Conservation (phyloP, 768 basidiomycete species). For the Panellus pusillus region DNA sequence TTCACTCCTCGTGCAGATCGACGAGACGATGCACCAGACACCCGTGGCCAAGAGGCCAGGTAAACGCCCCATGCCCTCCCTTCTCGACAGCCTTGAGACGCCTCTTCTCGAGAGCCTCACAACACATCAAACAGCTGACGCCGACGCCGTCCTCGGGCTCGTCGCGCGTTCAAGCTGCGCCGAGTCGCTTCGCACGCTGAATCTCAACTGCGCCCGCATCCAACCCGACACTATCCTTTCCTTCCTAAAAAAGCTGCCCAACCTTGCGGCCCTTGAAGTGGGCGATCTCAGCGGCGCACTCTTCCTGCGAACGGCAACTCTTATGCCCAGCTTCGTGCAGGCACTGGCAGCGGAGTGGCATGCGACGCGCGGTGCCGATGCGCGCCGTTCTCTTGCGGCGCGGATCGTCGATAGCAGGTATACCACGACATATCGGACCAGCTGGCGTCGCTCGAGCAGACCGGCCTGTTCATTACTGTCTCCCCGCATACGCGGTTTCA, state of each 20-base stretch:
- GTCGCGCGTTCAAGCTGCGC: slow-evolving; percentile 8
- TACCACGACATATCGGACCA: neutral
- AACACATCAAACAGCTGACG: neutral
- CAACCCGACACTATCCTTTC: neutral
- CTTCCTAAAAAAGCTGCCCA: neutral
- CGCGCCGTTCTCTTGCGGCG: neutral
- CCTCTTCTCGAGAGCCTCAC: neutral
- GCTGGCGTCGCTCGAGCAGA: neutral
- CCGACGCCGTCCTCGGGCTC: neutral
- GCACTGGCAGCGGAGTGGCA: neutral
- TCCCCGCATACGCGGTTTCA: neutral
- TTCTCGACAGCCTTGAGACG: slow-evolving; percentile 1
- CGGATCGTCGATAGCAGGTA: neutral
- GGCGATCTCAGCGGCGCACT: neutral
- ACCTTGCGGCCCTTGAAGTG: neutral
- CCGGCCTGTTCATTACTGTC: neutral
- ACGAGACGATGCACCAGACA: neutral
- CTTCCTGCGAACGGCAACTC: neutral
- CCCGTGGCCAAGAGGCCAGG: too few species aligned
- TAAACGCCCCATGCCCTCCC: neutral
- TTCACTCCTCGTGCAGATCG: neutral
- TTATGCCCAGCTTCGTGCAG: neutral
- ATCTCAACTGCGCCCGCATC: neutral
- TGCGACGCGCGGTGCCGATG: neutral
- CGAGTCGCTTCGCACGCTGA: neutral